These are phyloP conservation scores for Epichloe typhina DNA, from an alignment of 2,329 filamentous ascomycete species.

Conservation along the genomic window DNA sequence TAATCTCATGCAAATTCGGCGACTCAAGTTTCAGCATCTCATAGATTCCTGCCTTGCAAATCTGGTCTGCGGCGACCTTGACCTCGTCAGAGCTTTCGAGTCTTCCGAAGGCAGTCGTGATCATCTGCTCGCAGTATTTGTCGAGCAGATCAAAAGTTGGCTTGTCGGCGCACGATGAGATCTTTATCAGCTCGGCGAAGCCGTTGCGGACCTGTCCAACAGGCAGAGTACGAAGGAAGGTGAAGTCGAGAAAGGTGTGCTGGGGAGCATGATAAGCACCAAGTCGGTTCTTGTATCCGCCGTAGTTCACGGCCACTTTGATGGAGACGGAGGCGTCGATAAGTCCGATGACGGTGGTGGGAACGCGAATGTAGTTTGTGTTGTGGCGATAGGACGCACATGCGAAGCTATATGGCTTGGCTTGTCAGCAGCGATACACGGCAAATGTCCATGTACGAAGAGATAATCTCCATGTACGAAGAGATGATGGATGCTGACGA, in stretches of 20 bases:
- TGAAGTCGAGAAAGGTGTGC: slow-evolving; percentile 62
- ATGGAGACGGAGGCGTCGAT: slow-evolving; percentile 66
- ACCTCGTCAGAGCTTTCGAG: slow-evolving; percentile 31
- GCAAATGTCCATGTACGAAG: too few species aligned
- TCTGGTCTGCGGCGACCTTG: slow-evolving; percentile 40
- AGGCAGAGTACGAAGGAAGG: slow-evolving; percentile 55
- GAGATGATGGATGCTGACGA: too few species aligned
- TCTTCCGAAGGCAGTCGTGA: slow-evolving; percentile 51
- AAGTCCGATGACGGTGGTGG: slow-evolving; percentile 61
- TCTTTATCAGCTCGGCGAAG: slow-evolving; percentile 65
- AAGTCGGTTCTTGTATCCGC: slow-evolving; percentile 62
- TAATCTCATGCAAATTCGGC: slow-evolving; percentile 61
- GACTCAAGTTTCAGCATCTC: slow-evolving; percentile 65
- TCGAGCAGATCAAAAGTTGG: slow-evolving; percentile 55
- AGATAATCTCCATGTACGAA: too few species aligned
- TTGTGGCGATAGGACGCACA: slow-evolving; percentile 59
- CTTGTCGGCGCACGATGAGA: slow-evolving; percentile 55
- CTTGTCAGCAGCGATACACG: neutral
- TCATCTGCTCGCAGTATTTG: slow-evolving; percentile 55
- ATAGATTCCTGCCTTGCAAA: slow-evolving; percentile 55
- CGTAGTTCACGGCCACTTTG: slow-evolving; percentile 69
- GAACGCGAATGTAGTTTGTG: slow-evolving; percentile 62
- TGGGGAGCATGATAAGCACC: slow-evolving; percentile 61
- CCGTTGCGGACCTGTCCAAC: slow-evolving; percentile 58
- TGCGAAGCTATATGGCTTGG: slow-evolving; percentile 38